These are phyloP conservation scores for Ceratorhiza oryzae-sativae DNA, from an alignment of 1,284 basidiomycete genomes.

Conservation along the genomic window DNA sequence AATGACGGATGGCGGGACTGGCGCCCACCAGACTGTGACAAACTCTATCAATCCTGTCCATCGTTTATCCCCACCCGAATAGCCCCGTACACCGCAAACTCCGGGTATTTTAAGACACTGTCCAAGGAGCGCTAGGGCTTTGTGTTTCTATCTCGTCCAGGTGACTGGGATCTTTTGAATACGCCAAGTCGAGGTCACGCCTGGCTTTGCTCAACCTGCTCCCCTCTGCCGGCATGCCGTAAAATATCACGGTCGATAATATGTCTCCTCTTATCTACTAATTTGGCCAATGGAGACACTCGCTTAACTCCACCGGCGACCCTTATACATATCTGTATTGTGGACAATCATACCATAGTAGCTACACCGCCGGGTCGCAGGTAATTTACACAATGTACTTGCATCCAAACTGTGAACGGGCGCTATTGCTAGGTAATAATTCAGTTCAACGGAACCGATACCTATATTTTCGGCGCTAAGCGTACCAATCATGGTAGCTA, in stretches of 20 bases:
- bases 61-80: too few species aligned
- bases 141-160: too few species aligned
- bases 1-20: too few species aligned
- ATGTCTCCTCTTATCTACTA: conserved; percentile 9
- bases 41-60: too few species aligned
- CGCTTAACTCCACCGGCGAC: not conserved
- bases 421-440: not conserved
- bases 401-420: too few species aligned
- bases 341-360: not conserved
- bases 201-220: not conserved
- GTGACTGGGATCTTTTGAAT: too few species aligned
- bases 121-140: too few species aligned
- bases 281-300: not conserved
- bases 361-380: not conserved
- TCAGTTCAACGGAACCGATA: not conserved
- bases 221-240: not conserved
- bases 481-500: conserved; percentile 15
- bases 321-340: not conserved
- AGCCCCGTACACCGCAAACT: too few species aligned
- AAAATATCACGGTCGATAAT: conserved; percentile 1
- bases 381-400: too few species aligned
- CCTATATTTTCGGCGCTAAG: conserved; percentile 30
- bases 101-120: too few species aligned
- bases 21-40: too few species aligned
- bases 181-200: too few species aligned